These are phyloP conservation scores for Coleophoma cylindrospora DNA, from an alignment of 2,329 filamentous ascomycete genomes.

Conservation along the genomic window DNA sequence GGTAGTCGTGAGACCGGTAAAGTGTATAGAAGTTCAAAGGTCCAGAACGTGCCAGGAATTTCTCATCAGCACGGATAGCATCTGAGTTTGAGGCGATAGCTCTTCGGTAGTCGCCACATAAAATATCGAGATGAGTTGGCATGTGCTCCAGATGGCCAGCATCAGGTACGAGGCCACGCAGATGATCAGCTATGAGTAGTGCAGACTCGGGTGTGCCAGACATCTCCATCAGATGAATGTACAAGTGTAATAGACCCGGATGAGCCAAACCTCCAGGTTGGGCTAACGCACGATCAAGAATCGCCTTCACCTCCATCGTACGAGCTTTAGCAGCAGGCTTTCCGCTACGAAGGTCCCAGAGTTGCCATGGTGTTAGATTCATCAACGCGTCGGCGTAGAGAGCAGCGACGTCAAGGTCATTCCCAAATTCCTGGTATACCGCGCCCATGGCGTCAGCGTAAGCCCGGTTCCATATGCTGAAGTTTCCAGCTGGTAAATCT, in stretches of 20 bases:
- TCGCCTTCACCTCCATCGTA: conserved; percentile 51
- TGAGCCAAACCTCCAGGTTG: conserved; percentile 47
- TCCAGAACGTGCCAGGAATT: conserved; percentile 54
- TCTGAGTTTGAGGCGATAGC: conserved; percentile 63
- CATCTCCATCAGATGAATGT: conserved; percentile 78
- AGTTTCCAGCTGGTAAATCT: conserved; percentile 41
- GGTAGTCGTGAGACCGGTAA: conserved; percentile 70
- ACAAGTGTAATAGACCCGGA: conserved; percentile 68
- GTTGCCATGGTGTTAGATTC: conserved; percentile 59
- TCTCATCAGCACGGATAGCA: conserved; percentile 64
- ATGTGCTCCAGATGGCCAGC: conserved; percentile 70
- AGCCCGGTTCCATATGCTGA: conserved; percentile 46
- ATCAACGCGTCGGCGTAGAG: conserved; percentile 62
- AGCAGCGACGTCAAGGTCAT: conserved; percentile 58
- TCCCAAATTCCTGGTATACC: conserved; percentile 44
- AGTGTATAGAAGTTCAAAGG: conserved; percentile 70
- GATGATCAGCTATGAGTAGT: conserved; percentile 52
- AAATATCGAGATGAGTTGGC: conserved; percentile 71
- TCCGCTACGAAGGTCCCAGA: conserved; percentile 58
- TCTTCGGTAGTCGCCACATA: conserved; percentile 64
- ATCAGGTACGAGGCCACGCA: conserved; percentile 63
- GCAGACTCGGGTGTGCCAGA: conserved; percentile 60
- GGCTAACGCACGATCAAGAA: conserved; percentile 54
- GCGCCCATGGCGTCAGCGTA: conserved; percentile 58
- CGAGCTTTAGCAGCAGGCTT: conserved; percentile 47